phyloP scores from a whole-genome alignment of 306 rosid species.

The Rosa rugosa region DNA sequence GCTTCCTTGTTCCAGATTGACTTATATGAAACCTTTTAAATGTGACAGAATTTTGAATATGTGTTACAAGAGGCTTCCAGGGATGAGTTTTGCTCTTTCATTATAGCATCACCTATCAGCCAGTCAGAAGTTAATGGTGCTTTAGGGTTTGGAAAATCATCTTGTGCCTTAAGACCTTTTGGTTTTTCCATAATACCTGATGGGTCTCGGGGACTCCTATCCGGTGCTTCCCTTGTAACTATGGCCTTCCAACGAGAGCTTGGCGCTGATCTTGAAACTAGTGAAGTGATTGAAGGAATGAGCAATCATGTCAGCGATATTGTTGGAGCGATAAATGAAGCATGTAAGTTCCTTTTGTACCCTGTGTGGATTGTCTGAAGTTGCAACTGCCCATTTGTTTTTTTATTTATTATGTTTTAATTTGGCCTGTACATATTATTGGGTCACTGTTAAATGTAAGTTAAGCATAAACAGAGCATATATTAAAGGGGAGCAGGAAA shows the following conservation, averaged over 20 bases:
- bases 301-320: constrained; percentile 4
- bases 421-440: not conserved
- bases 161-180: constrained; percentile 7
- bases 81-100: constrained; percentile 27
- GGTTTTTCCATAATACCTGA: constrained; percentile 35
- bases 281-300: constrained; percentile 18
- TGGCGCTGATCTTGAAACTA: not conserved
- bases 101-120: constrained; percentile 17
- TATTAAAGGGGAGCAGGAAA: not conserved
- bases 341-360: not conserved
- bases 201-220: constrained; percentile 14
- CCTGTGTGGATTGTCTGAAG: not conserved
- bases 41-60: constrained; percentile 14
- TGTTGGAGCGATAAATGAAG: constrained; percentile 5
- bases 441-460: not conserved
- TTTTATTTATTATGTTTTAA: not conserved
- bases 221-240: constrained; percentile 24
- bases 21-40: not conserved
- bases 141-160: not conserved
- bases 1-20: not conserved
- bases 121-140: not conserved
- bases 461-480: not conserved
- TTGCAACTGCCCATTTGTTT: not conserved
- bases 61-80: constrained; percentile 26
- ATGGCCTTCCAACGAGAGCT: constrained; percentile 23